Conservation (phyloP, 495 filamentous ascomycete genomes). For the Trichodelitschia bisporula region DNA sequence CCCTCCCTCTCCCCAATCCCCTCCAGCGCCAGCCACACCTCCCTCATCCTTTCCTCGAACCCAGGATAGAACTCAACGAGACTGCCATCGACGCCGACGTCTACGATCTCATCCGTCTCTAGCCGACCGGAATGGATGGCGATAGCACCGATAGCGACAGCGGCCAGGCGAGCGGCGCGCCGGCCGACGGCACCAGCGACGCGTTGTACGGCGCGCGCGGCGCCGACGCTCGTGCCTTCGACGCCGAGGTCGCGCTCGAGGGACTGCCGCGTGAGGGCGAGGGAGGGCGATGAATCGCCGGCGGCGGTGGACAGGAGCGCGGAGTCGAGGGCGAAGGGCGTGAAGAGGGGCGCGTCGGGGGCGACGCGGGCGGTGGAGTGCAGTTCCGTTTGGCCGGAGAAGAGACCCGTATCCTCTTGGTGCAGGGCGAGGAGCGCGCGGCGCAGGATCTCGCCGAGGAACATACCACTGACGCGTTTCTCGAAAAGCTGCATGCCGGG, state of each 20-base stretch:
- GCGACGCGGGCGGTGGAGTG: slow-evolving; percentile 47
- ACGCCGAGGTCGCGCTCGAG: slow-evolving; percentile 53
- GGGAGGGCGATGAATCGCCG: slow-evolving; percentile 39
- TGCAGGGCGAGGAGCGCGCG: slow-evolving; percentile 37
- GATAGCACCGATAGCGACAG: slow-evolving; percentile 64
- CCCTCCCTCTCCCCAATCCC: slow-evolving; percentile 46
- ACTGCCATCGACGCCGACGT: slow-evolving; percentile 77
- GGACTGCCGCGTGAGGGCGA: slow-evolving; percentile 42
- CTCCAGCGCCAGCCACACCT: slow-evolving; percentile 43
- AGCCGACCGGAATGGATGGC: slow-evolving; percentile 51
- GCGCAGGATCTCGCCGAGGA: slow-evolving; percentile 82
- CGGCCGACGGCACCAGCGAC: slow-evolving; percentile 65
- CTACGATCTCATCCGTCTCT: slow-evolving; percentile 35
- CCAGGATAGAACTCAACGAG: slow-evolving; percentile 81
- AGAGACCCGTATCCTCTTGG: slow-evolving; percentile 28
- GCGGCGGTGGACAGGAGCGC: slow-evolving; percentile 60
- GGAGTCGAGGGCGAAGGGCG: slow-evolving; percentile 77
- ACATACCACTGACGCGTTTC: slow-evolving; percentile 96
- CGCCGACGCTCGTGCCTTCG: slow-evolving; percentile 40
- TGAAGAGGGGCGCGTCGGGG: slow-evolving; percentile 38
- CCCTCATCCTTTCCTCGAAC: slow-evolving; percentile 57
- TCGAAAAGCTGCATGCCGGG: slow-evolving; percentile 97
- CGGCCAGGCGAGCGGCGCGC: slow-evolving; percentile 71
- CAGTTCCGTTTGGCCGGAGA: slow-evolving; percentile 24
- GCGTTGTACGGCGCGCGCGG: slow-evolving; percentile 58